These are phyloP conservation scores for Sanghuangporus weigelae DNA, from an alignment of 1,284 basidiomycete genomes.

Conservation along the genomic window DNA sequence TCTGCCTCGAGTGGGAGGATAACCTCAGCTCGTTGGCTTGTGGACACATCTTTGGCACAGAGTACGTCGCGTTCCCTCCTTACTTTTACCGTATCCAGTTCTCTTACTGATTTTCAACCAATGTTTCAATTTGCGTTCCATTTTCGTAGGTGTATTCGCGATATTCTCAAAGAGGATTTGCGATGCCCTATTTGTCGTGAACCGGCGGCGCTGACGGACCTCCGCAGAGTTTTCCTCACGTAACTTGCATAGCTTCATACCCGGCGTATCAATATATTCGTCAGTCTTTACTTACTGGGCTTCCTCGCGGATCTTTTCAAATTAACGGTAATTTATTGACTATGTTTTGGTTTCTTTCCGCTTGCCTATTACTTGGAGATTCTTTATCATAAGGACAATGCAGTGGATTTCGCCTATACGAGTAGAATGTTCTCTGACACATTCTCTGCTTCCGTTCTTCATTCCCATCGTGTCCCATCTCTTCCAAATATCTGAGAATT, in stretches of 20 bases:
- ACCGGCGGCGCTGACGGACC: not conserved
- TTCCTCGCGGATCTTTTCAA: too few relatives aligned
- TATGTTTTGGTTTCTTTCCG: too few relatives aligned
- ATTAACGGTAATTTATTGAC: too few relatives aligned
- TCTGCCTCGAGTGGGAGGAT: constrained; percentile 7
- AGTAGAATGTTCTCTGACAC: too few relatives aligned
- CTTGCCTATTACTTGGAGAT: too few relatives aligned
- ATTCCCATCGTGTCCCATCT: too few relatives aligned
- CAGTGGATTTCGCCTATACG: too few relatives aligned
- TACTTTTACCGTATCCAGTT: not conserved
- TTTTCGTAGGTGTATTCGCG: not conserved
- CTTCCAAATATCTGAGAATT: too few relatives aligned
- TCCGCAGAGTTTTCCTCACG: constrained; percentile 2
- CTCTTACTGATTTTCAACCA: not conserved
- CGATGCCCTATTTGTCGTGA: constrained; percentile 6
- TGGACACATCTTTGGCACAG: constrained; percentile 11
- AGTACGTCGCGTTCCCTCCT: not conserved
- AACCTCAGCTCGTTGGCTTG: constrained; percentile 6
- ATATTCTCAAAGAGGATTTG: not conserved
- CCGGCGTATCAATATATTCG: too few relatives aligned
- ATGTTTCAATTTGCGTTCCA: not conserved
- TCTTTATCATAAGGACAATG: too few relatives aligned
- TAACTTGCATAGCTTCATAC: not conserved
- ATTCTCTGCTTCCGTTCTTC: too few relatives aligned
- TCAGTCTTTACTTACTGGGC: too few relatives aligned